Base-by-base conservation (phyloP, 1,284 basidiomycete species). In the Flammula alnicola region DNA sequence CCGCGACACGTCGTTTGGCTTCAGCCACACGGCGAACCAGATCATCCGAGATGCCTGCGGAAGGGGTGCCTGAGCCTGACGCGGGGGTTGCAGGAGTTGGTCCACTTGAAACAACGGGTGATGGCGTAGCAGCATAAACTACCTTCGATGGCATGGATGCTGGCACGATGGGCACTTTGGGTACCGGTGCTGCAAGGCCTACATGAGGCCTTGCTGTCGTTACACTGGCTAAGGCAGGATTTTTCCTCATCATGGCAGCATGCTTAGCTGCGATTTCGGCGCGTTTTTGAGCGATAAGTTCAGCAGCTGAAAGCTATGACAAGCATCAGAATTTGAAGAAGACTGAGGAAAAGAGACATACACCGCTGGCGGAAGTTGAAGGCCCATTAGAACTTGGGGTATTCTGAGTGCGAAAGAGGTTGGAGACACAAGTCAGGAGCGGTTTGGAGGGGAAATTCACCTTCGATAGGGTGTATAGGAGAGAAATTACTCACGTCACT, bases 191-290 rank as follows among this genome's bases (percentile, higher is more conserved):
- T 27, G 72, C 66, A 35, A 71, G 51, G 20, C 55, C 61, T 30
- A 70, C 62, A 16, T 71, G 56, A 20, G 63, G 52, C 14, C 68
- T 63, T 43, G 67, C 52, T 10, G 62, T 37, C 7, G 64, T 56
- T 2, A 54, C 61, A 37, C 68, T 65, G 7, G 68, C 69, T 29
- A 74, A 56, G 1, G 75, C 65, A 8, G 73, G 71, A 37, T 72
- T 80, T 65, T 83, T 87, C 49, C 51, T 54, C 42, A 54, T 49
- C 76, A 94, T 86, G 5, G 83, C 83, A 9, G 91, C 91, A 47
- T 92, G 80, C 66, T 91, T 91, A 9, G 92, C 91, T 16, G 88
- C 80, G 49, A 95, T 84, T 69, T 93, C 91, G 8, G 92, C 92
- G 30, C 84, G 79, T 69, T 91, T 91, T 70, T 86, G 84, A 30